Conservation (phyloP, 306 rosid species). For the Lathyrus tuberosus region DNA sequence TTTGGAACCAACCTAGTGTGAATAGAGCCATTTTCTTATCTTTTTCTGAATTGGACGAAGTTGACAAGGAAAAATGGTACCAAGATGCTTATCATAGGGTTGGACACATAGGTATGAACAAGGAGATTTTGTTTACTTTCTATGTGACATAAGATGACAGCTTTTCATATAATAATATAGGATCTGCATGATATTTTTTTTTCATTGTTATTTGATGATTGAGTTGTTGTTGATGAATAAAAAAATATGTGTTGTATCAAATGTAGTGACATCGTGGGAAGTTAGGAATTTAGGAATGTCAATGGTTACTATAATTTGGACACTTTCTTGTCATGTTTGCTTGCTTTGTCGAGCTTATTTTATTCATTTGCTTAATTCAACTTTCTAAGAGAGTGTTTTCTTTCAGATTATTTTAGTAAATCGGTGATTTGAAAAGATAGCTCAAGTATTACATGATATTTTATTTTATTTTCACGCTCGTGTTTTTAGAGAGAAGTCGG, state of each 20-base stretch:
- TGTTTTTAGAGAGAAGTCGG: too few relatives aligned
- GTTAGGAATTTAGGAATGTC: slow-evolving; percentile 44
- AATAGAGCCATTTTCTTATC: slow-evolving; percentile 27
- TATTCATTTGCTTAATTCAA: neutral
- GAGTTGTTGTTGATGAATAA: slow-evolving; percentile 37
- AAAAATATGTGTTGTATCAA: slow-evolving; percentile 15
- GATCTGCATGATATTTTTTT: slow-evolving; percentile 27
- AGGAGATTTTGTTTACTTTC: slow-evolving; percentile 34
- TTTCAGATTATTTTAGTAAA: neutral
- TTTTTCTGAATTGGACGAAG: slow-evolving; percentile 45
- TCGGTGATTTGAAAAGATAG: neutral
- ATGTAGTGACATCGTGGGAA: slow-evolving; percentile 37
- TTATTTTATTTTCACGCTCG: too few relatives aligned
- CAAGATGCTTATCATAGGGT: slow-evolving; percentile 16
- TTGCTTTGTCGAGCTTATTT: slow-evolving; percentile 4
- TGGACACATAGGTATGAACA: slow-evolving; percentile 41
- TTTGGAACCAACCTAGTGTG: slow-evolving; percentile 28
- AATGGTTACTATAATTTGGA: slow-evolving; percentile 34
- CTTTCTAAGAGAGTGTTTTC: neutral
- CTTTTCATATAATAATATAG: slow-evolving; percentile 15
- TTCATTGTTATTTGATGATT: slow-evolving; percentile 10
- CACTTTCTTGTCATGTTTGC: slow-evolving; percentile 5
- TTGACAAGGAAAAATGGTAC: slow-evolving; percentile 46
- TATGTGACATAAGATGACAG: slow-evolving; percentile 42
- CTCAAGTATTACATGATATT: too few relatives aligned